phyloP scores from a whole-genome alignment of 2,329 filamentous ascomycete species.

The Colletotrichum falcatum region DNA sequence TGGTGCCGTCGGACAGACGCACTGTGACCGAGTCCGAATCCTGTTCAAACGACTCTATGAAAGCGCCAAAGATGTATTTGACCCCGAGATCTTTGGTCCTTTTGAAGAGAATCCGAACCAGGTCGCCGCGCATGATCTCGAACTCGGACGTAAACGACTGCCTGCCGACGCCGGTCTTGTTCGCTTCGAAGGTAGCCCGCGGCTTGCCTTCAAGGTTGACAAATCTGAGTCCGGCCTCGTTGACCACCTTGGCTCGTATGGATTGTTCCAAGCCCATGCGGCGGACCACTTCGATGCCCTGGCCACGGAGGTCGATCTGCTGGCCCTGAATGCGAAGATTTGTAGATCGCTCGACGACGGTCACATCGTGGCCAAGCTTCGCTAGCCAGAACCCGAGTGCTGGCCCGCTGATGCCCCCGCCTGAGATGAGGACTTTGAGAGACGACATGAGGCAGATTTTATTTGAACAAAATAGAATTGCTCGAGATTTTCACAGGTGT shows the following conservation, averaged over 20 bases:
- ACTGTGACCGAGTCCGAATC: slow-evolving; percentile 51
- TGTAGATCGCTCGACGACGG: slow-evolving; percentile 57
- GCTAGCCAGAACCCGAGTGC: slow-evolving; percentile 57
- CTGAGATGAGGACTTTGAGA: slow-evolving; percentile 61
- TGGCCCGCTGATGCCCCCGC: slow-evolving; percentile 59
- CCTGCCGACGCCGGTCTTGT: slow-evolving; percentile 54
- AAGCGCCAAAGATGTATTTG: slow-evolving; percentile 46
- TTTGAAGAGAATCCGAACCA: slow-evolving; percentile 64
- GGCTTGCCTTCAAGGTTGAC: slow-evolving; percentile 55
- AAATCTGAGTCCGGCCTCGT: slow-evolving; percentile 61
- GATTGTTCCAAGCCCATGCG: slow-evolving; percentile 55
- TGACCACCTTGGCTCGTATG: slow-evolving; percentile 53
- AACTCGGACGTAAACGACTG: slow-evolving; percentile 66
- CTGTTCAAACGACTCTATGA: slow-evolving; percentile 48
- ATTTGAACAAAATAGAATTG: not conserved
- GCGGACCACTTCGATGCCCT: slow-evolving; percentile 54
- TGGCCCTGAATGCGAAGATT: slow-evolving; percentile 54
- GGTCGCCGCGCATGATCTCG: slow-evolving; percentile 70
- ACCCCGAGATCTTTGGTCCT: slow-evolving; percentile 46
- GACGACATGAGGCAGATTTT: slow-evolving; percentile 42
- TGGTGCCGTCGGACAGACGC: slow-evolving; percentile 56
- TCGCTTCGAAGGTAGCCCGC: slow-evolving; percentile 55
- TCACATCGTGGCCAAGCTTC: slow-evolving; percentile 52
- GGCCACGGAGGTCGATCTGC: slow-evolving; percentile 60
- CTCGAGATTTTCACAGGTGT: not conserved